Conservation (phyloP, 345 rosid species). For the Eucalyptus tenuipes region DNA sequence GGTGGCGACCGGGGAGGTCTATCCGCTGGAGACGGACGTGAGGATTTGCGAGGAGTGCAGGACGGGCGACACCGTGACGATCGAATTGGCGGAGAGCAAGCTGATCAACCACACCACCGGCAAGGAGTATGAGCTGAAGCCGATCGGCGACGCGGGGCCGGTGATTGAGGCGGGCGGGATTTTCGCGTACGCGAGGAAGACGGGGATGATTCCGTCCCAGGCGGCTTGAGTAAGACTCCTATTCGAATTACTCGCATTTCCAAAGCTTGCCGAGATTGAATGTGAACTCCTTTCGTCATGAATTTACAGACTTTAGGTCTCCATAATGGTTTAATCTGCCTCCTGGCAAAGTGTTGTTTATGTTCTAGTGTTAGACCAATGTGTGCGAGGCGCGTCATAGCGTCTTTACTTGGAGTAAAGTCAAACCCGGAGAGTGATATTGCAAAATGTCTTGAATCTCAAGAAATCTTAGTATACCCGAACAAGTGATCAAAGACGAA, state of each 20-base stretch:
- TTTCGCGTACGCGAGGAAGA: conserved; percentile 71
- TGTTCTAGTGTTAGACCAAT: neutral
- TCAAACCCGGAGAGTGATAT: neutral
- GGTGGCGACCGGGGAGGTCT: conserved; percentile 78
- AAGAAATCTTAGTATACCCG: neutral
- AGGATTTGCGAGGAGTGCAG: conserved; percentile 82
- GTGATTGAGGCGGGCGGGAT: conserved; percentile 16
- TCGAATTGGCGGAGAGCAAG: conserved; percentile 44
- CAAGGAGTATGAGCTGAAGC: conserved; percentile 66
- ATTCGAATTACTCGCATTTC: neutral
- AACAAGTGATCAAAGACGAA: neutral
- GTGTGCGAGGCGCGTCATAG: neutral
- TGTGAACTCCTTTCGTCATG: neutral
- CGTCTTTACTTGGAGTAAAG: neutral
- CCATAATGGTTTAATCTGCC: neutral
- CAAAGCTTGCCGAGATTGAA: neutral
- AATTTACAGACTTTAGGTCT: neutral
- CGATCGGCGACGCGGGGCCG: conserved; percentile 40
- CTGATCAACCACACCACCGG: conserved; percentile 80
- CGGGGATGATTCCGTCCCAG: conserved; percentile 66
- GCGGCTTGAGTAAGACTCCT: neutral
- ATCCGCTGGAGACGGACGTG: conserved; percentile 46
- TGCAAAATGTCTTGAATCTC: neutral
- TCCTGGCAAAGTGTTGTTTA: neutral
- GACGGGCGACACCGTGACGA: conserved; percentile 71